Conservation (phyloP, 441 rosid genomes). For the Pelargonium myrrhifolium region DNA sequence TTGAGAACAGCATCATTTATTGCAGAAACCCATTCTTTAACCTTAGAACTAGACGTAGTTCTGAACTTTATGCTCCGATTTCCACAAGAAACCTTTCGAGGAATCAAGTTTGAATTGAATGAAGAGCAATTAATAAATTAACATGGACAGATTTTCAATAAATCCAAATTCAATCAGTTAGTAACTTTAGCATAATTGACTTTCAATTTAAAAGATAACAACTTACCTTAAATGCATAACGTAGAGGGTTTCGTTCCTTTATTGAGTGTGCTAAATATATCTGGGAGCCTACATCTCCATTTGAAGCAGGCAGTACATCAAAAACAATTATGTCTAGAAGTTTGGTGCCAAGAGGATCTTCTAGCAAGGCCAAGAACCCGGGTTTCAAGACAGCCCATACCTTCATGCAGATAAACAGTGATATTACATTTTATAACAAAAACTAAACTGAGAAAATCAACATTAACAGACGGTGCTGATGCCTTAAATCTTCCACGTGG, state of each 20-base stretch:
- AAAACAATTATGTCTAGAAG: conserved; percentile 88
- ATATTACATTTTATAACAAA: no score
- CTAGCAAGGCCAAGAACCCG: conserved; percentile 90
- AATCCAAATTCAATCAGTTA: not conserved
- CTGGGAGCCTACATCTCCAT: conserved; percentile 71
- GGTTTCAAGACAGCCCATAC: conserved; percentile 99
- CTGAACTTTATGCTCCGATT: conserved; percentile 82
- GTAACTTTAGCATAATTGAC: not conserved
- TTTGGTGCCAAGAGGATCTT: conserved; percentile 76
- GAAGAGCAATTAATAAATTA: not conserved
- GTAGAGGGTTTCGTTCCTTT: conserved; percentile 88
- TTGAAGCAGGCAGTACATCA: conserved; percentile 85
- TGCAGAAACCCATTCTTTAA: conserved; percentile 94
- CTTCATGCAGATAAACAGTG: conserved; percentile 31
- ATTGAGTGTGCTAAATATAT: conserved; percentile 69
- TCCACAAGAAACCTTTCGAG: conserved; percentile 81
- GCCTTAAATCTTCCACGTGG: no score
- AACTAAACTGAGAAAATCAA: no score
- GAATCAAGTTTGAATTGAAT: conserved; percentile 38
- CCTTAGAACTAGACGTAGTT: conserved; percentile 65
- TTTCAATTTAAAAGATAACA: not conserved
- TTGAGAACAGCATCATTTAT: conserved; percentile 95
- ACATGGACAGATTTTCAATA: conserved; percentile 19
- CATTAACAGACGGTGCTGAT: no score
- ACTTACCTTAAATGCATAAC: conserved; percentile 82